Conservation (phyloP, 345 rosid genomes). For the Ailanthus altissimus region DNA sequence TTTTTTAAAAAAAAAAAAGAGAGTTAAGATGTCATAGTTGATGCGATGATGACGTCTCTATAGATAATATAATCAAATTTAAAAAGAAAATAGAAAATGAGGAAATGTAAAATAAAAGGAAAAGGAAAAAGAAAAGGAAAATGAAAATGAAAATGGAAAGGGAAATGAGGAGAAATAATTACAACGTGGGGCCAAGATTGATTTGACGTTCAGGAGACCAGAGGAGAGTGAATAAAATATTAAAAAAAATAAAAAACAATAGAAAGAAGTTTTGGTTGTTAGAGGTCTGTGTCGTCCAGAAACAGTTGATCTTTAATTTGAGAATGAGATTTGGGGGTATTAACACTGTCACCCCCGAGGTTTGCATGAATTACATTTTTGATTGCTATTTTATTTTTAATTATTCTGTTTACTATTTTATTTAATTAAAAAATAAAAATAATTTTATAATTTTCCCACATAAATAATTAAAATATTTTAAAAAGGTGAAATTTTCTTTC, state of each 20-base stretch:
- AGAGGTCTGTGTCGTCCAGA: constrained; percentile 31
- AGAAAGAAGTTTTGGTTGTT: constrained; percentile 13
- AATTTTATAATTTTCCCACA: too few relatives aligned
- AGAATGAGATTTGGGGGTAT: too few relatives aligned
- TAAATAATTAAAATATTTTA: too few relatives aligned
- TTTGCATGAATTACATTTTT: too few relatives aligned
- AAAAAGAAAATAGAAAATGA: neutral
- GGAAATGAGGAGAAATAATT: constrained; percentile 26
- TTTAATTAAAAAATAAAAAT: too few relatives aligned
- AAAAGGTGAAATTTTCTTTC: too few relatives aligned
- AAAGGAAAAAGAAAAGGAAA: neutral
- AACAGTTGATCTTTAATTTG: too few relatives aligned
- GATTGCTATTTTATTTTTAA: too few relatives aligned
- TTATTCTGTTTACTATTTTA: too few relatives aligned
- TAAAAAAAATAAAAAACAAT: constrained; percentile 7
- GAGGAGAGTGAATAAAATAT: neutral
- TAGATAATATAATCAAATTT: neutral
- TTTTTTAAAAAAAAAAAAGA: neutral
- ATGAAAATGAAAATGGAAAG: too few relatives aligned
- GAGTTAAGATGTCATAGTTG: constrained; percentile 27
- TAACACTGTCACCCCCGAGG: too few relatives aligned
- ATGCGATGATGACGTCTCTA: constrained; percentile 27
- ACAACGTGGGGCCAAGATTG: constrained; percentile 27
- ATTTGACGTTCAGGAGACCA: too few relatives aligned
- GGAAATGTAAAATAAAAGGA: neutral